Base-by-base conservation (phyloP, 805 yeast genomes). In the Cyberlindnera maclurae region DNA sequence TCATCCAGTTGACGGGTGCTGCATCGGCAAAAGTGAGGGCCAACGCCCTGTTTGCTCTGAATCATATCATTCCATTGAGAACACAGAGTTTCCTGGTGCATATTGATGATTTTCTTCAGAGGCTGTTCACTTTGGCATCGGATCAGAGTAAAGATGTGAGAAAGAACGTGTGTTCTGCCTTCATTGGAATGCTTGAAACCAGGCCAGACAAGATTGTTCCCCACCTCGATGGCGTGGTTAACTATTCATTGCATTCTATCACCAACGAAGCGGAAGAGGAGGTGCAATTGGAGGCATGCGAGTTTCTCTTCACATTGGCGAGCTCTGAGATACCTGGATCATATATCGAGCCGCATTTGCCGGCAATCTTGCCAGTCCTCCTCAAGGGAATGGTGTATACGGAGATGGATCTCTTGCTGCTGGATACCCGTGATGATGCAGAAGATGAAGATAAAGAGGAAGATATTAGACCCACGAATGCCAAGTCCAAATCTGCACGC, bases 281-380 rank as follows among this genome's bases (percentile, higher is more conserved):
- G 39, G 94, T 87, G 26, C 82, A 95, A 0, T 66, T 89, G 40
- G 96, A 89, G 57, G 97, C 95, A 3, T 87, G 96, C 58, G 97
- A 93, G 62, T 88, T 93, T 51, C 64, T 93, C 42, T 71, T 90
- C 32, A 77, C 84, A 2, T 68, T 90, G 39, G 75, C 89, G 0
- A 80, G 87, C 3, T 46, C 60, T n/a, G 70, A 69, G 24, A 64
- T 78, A 3, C 79, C 85, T 8, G 70, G 71, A 16, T 53, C 58
- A 26, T 56, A 75, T 4, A 68, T 87, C 40, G 61, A 62, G 40
- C 79, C 82, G 2, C 75, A 75, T 47, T 65, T 93, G 32, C 65
- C 68, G 3, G 58, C 63, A 13, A 77, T 93, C 12, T 56, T 90
- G n/a, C 97, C 97, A 1, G 77, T 79, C 1, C 62, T 93, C 24